These are phyloP conservation scores for Primulina tabacum DNA, from an alignment of 257 asterid genomes.

Conservation along the genomic window DNA sequence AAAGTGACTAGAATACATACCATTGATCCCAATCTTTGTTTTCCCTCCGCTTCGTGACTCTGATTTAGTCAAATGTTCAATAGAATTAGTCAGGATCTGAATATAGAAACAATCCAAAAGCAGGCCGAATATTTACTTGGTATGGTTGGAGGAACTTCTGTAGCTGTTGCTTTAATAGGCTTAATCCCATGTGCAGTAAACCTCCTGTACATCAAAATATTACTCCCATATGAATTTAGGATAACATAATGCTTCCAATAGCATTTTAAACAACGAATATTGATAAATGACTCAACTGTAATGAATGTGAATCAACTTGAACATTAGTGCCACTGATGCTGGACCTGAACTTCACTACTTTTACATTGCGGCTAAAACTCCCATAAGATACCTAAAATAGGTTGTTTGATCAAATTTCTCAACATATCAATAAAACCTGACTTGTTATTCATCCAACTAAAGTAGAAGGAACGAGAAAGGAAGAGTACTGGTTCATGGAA, in stretches of 20 bases:
- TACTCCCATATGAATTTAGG: constrained; percentile 1
- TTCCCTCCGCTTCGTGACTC: constrained; percentile 62
- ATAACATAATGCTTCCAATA: not conserved
- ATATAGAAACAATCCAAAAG: constrained; percentile 8
- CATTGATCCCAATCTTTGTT: constrained; percentile 84
- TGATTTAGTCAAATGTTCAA: constrained; percentile 27
- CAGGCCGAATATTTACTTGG: constrained; percentile 39
- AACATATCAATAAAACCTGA: not conserved
- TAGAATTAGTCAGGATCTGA: constrained; percentile 25
- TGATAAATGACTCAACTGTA: constrained; percentile 54
- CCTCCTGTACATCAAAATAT: constrained; percentile 37
- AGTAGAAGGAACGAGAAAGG: not conserved
- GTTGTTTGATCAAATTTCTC: not conserved
- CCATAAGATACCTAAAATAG: constrained; percentile 42
- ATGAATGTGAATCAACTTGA: constrained; percentile 38
- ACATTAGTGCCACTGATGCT: constrained; percentile 49
- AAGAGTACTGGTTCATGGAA: not conserved
- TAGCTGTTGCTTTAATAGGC: constrained; percentile 77
- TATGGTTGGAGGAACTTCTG: constrained; percentile 68
- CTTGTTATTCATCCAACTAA: constrained; percentile 6
- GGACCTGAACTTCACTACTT: constrained; percentile 57
- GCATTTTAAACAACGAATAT: not conserved
- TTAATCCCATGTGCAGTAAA: constrained; percentile 30
- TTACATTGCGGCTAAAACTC: constrained; percentile 23
- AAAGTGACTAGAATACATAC: constrained; percentile 37